Evolutionary conservation across 306 rosid genomes (phyloP).

Genomic region (Canavalia gladiata): DNA sequence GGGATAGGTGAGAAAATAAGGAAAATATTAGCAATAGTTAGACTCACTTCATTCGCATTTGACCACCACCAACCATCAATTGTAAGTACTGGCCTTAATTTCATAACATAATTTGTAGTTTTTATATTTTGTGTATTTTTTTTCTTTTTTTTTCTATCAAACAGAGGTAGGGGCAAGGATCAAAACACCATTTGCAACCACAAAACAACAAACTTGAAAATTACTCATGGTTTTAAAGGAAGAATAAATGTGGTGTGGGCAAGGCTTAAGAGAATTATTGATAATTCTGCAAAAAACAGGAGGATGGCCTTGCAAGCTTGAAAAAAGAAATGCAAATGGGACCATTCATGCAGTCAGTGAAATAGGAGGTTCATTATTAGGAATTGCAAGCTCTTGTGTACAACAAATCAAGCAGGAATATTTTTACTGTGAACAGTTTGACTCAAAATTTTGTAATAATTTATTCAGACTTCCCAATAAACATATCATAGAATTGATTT

Average conservation of each 20-base stretch:
- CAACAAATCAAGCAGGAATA: neutral
- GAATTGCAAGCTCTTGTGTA: neutral
- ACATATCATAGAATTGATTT: neutral
- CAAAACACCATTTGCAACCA: neutral
- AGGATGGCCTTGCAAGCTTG: too few species aligned
- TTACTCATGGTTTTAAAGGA: neutral
- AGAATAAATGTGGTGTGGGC: too few species aligned
- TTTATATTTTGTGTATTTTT: neutral
- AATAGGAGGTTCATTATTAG: neutral
- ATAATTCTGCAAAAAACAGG: too few species aligned
- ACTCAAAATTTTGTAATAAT: neutral
- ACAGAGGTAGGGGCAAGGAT: neutral
- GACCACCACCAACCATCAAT: neutral
- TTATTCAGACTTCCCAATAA: neutral
- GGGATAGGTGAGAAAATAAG: neutral
- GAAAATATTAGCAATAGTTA: neutral
- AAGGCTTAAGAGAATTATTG: too few species aligned
- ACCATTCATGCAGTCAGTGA: slow-evolving; percentile 69
- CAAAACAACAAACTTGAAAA: neutral
- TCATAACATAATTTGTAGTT: neutral
- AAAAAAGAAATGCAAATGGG: slow-evolving; percentile 77
- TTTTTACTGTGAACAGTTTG: neutral
- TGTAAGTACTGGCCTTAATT: neutral
- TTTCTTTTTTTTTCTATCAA: neutral
- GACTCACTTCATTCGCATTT: neutral